Conservation (phyloP, 139 green algal genomes). For the Asterochloris sp. region DNA sequence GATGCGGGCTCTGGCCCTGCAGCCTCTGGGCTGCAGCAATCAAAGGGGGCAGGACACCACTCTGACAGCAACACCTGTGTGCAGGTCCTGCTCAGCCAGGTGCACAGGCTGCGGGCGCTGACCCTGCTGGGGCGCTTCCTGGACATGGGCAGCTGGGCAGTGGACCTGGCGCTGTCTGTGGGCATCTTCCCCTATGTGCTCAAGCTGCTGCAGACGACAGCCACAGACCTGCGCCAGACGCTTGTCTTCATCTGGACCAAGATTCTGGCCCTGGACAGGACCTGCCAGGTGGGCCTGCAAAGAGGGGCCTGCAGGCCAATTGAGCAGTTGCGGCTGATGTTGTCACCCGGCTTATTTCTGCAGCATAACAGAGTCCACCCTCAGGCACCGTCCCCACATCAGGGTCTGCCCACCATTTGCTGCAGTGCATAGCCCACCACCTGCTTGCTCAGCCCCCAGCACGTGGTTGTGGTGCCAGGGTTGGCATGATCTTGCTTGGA, state of each 20-base stretch:
- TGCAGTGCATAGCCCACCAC: no score
- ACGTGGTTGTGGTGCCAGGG: no score
- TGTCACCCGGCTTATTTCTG: no score
- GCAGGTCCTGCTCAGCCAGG: slow-evolving; percentile 93
- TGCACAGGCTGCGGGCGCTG: slow-evolving; percentile 90
- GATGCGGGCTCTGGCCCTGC: slow-evolving; percentile 54
- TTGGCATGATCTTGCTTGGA: no score
- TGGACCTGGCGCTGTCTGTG: slow-evolving; percentile 94
- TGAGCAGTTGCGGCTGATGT: no score
- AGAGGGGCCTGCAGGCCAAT: no score
- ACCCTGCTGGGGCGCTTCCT: slow-evolving; percentile 94
- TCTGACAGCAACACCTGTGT: neutral
- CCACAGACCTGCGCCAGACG: slow-evolving; percentile 84
- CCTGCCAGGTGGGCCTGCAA: slow-evolving; percentile 61
- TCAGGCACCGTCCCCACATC: no score
- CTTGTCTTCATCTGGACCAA: slow-evolving; percentile 99
- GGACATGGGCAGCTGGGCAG: slow-evolving; percentile 96
- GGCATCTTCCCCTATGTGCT: slow-evolving; percentile 99
- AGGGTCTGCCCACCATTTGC: no score
- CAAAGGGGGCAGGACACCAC: no score
- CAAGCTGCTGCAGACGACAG: slow-evolving; percentile 98
- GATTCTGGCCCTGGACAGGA: slow-evolving; percentile 91
- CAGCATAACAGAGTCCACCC: no score
- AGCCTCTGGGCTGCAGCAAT: neutral
- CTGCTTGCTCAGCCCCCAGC: no score